Percentiles rank a stretch among this genome's conserved stretches.
phyloP scores from a whole-genome alignment of 495 filamentous ascomycete species.

The Umbilicaria muhlenbergii region DNA sequence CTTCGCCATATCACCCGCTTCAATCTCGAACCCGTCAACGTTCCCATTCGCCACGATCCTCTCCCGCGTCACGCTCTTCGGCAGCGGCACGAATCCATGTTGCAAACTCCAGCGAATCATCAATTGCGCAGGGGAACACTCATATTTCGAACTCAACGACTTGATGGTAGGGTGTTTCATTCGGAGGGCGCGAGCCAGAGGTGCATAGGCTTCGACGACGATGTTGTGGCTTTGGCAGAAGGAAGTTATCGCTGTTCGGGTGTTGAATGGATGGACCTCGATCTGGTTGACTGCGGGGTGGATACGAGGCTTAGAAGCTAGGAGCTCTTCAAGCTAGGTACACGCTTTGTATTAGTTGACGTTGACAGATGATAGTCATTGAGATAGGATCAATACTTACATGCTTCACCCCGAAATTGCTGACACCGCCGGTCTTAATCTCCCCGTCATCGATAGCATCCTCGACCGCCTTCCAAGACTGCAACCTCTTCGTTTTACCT shows the following conservation, averaged over 20 bases:
- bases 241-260: constrained; percentile 36
- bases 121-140: constrained; percentile 43
- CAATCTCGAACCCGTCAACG: constrained; percentile 54
- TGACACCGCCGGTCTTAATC: constrained; percentile 44
- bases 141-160: constrained; percentile 38
- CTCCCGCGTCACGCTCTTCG: constrained; percentile 53
- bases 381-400: constrained; percentile 19
- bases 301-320: constrained; percentile 34
- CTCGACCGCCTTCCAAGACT: constrained; percentile 49
- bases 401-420: constrained; percentile 53
- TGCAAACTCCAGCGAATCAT: constrained; percentile 53
- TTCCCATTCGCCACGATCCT: constrained; percentile 48
- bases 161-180: constrained; percentile 37
- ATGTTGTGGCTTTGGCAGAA: constrained; percentile 40
- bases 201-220: constrained; percentile 48
- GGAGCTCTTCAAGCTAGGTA: constrained; percentile 42
- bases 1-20: constrained; percentile 12
- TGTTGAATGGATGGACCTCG: constrained; percentile 57
- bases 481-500: constrained; percentile 38
- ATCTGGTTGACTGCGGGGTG: constrained; percentile 49
- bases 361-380: not conserved
- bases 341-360: not conserved
- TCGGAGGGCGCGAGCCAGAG: constrained; percentile 39
- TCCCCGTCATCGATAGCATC: constrained; percentile 47
- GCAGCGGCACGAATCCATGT: constrained; percentile 54